These are phyloP conservation scores for Saccharum hybrid DNA, from an alignment of 202 grass and related monocot genomes.

Conservation along the genomic window DNA sequence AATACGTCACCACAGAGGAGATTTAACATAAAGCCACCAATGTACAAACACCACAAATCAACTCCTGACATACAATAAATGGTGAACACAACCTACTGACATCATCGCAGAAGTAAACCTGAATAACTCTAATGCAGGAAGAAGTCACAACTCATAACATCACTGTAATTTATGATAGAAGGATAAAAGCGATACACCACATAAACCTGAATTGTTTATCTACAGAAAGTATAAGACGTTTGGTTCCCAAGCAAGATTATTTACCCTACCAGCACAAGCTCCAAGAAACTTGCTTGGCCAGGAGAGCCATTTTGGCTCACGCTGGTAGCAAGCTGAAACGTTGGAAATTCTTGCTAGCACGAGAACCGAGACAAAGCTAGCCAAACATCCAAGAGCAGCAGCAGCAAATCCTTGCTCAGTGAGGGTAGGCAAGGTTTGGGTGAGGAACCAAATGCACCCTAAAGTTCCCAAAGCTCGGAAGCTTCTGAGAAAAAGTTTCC, in stretches of 20 bases:
- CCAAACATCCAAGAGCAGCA: neutral
- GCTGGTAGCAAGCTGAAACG: neutral
- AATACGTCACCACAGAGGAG: neutral
- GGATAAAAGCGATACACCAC: neutral
- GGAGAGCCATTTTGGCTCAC: neutral
- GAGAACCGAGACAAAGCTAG: neutral
- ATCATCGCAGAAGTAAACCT: slow-evolving; percentile 1
- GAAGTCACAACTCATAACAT: neutral
- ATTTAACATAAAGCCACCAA: slow-evolving; percentile 2
- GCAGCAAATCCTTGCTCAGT: neutral
- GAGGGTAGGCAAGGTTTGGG: neutral
- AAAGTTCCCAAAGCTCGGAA: slow-evolving; percentile 9
- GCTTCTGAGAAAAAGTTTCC: neutral
- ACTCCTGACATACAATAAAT: slow-evolving; percentile 20
- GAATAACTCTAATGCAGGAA: neutral
- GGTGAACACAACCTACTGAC: neutral
- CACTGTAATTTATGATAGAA: neutral
- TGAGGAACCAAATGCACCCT: neutral
- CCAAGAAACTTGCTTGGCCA: neutral
- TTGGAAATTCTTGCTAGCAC: neutral
- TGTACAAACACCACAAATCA: neutral
- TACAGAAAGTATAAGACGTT: neutral
- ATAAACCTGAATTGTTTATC: slow-evolving; percentile 12
- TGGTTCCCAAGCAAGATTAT: too few species aligned
- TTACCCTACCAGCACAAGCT: neutral